Base-by-base conservation (phyloP, 2,329 filamentous ascomycete species). In the Diaporthe ampelina region DNA sequence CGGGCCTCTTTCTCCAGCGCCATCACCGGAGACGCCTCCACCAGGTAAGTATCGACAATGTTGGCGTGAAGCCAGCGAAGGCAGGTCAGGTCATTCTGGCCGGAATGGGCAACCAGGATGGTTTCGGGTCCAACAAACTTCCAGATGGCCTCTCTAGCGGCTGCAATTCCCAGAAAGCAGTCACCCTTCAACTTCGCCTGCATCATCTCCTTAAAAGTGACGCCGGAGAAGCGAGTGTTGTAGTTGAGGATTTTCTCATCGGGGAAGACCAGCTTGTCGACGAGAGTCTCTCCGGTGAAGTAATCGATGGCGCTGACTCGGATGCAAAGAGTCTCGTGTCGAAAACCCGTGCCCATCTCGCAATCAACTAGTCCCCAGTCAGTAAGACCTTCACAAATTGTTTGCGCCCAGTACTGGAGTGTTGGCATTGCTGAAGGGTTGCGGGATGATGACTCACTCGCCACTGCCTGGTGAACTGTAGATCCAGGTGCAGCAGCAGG, bases 261-360 rank as follows among this genome's bases (percentile, higher is more conserved):
- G 0, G 89, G 89, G 61, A 80, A 85, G 4, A 91, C 88, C 1
- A 91, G 82, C 8, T 80, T 83, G 78, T 91, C 86, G 40, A 91
- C 78, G 1, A 91, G 83, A 15, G 86, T 77, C 19, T 84, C 78
- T 4, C 84, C 82, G 0, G 85, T 84, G 77, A 89, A 88, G 77
- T 87, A 88, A 78, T 90, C 88, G 35, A 91, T 78, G 2, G 85
- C 78, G 0, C 86, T 86, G 1, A 91, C 56, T 4, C 88, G 87
- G 73, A 91, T 88, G 10, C 91, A 80, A 75, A 90, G 88, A 0
- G 81, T 79, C 13, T 90, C 87, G 9, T 85, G 84, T 7, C 80
- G 80, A 11, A 77, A 76, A 1, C 85, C 81, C 0, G 82, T 84
- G 21, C 88, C 88, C 87, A 90, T 90, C 76, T 91, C 88, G 76